These are phyloP conservation scores for Lichtheimia ornata DNA, from an alignment of 371 early-diverging fungal genomes.

Conservation along the genomic window DNA sequence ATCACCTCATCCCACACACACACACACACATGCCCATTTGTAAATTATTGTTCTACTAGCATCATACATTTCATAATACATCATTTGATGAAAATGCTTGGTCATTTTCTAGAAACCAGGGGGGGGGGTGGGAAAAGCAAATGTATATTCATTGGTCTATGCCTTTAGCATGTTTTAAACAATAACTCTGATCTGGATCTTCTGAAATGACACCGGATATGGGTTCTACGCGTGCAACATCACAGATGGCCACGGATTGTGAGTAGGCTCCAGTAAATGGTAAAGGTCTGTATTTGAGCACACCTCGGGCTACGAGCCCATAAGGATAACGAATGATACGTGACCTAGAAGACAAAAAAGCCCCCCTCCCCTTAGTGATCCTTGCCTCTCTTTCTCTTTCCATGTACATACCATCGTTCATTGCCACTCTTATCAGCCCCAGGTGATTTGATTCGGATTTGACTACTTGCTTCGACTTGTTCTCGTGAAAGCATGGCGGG, in stretches of 20 bases:
- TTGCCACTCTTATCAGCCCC: slow-evolving; percentile 59
- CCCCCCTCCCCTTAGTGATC: neutral
- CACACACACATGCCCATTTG: too few relatives aligned
- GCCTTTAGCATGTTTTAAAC: slow-evolving; percentile 18
- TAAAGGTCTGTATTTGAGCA: slow-evolving; percentile 55
- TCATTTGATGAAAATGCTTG: neutral
- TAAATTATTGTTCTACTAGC: too few relatives aligned
- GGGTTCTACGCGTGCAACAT: slow-evolving; percentile 45
- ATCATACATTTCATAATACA: neutral
- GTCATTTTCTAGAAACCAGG: neutral
- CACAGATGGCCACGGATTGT: slow-evolving; percentile 44
- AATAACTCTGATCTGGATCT: slow-evolving; percentile 40
- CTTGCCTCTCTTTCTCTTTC: neutral
- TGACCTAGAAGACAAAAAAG: slow-evolving; percentile 28
- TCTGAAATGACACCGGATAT: slow-evolving; percentile 32
- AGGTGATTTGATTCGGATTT: slow-evolving; percentile 66
- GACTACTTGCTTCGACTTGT: slow-evolving; percentile 43
- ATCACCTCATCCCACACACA: too few relatives aligned
- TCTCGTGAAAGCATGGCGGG: slow-evolving; percentile 27
- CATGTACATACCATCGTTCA: slow-evolving; percentile 38
- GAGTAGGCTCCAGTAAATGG: slow-evolving; percentile 27
- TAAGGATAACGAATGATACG: slow-evolving; percentile 62
- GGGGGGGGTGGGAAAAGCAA: neutral
- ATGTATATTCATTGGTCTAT: neutral
- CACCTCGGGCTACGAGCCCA: slow-evolving; percentile 66